Percentiles rank a stretch among this genome's conserved stretches.
Conservation (phyloP, 2,329 filamentous ascomycete species). For the Leptographium flavum region DNA sequence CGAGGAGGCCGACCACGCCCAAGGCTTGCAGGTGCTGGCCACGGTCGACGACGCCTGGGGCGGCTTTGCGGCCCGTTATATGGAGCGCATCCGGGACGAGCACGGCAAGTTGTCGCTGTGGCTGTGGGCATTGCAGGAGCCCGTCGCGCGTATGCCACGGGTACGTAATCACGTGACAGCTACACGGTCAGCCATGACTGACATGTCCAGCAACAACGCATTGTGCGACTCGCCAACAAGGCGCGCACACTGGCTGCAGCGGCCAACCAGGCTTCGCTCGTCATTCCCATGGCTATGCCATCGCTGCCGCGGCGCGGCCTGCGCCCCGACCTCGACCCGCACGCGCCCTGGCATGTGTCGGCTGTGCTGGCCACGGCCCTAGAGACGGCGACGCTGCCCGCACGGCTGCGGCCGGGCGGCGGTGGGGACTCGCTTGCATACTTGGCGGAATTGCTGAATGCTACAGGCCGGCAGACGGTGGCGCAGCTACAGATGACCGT, state of each 20-base stretch:
- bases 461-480: slow-evolving; percentile 66
- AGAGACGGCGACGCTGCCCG: slow-evolving; percentile 66
- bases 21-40: slow-evolving; percentile 68
- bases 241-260: slow-evolving; percentile 58
- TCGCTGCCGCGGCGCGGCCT: slow-evolving; percentile 39
- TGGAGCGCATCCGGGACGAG: slow-evolving; percentile 74
- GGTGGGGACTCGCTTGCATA: slow-evolving; percentile 35
- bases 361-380: slow-evolving; percentile 63
- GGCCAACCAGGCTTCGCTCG: slow-evolving; percentile 56
- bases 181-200: too few species aligned
- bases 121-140: slow-evolving; percentile 71
- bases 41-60: slow-evolving; percentile 69
- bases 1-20: slow-evolving; percentile 87
- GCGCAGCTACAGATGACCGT: slow-evolving; percentile 59
- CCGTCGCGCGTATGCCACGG: slow-evolving; percentile 34
- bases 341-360: slow-evolving; percentile 66
- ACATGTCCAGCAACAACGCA: slow-evolving; percentile 38
- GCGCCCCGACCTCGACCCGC: slow-evolving; percentile 34
- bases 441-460: slow-evolving; percentile 53
- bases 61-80: slow-evolving; percentile 58
- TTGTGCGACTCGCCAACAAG: slow-evolving; percentile 56
- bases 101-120: slow-evolving; percentile 78
- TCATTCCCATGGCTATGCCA: slow-evolving; percentile 59
- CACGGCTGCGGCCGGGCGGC: slow-evolving; percentile 42
- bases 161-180: slow-evolving; percentile 20